Base-by-base conservation (phyloP, 2,329 filamentous ascomycete species). In the Lachnellula suecica region DNA sequence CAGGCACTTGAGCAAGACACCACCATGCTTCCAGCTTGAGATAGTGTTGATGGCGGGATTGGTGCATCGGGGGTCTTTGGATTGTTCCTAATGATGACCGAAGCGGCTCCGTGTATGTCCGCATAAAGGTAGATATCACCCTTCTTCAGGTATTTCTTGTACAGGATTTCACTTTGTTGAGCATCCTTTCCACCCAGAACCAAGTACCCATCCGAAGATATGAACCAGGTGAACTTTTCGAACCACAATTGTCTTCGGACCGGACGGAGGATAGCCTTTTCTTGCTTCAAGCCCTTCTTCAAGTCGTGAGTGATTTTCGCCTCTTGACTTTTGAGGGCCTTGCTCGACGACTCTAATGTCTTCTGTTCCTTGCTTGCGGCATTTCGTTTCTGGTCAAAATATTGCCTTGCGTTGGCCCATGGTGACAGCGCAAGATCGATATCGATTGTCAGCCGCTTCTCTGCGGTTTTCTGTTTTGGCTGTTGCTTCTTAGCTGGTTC, bases 221-320 rank as follows among this genome's bases (percentile, higher is more conserved):
- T 82, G 72, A 99, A 99, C 80, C 91, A 97, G 24, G 85, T 77
- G 64, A 96, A 99, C 71, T 99, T 99, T 66, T 99, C 94, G 61
- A 97, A 99, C 94, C 94, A 99, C 63, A 92, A 82, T 59, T 86
- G 87, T 64, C 85, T 88, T 51, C 94, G 83, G 8, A 96, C 87
- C 0, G 88, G 91, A 42, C 92, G 85, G 9, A 97, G 74, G 2
- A 95, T 76, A 19, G 91, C 87, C 69, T 96, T 97, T 71, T 97
- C 94, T 66, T 94, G 88, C 72, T 96, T 96, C 51, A 97, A 71
- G 0, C 85, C 87, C 64, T 91, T 93, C 72, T 89, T 95, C 20
- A 97, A 76, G 67, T 96, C 91, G 11, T 89, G 83, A 4, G 82
- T 78, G 20, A 97, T 92, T 71, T 96, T 97, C 64, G 88, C 86